Evolutionary conservation across 306 rosid species (phyloP), one percentile per base, ranked within the genome.

Genomic region (Acmispon strigosus): DNA sequence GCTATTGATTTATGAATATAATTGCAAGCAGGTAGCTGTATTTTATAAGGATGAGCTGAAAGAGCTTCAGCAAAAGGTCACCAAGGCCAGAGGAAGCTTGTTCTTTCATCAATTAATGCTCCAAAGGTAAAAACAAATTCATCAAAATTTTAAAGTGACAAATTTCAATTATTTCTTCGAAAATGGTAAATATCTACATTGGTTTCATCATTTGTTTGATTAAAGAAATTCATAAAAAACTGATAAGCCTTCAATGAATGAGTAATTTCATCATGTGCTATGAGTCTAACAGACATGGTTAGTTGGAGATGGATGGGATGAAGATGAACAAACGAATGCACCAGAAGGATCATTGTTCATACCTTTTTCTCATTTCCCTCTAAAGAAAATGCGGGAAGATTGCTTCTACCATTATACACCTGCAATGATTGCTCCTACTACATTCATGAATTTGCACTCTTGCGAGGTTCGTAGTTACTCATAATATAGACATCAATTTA

Each of bases 311-410:
- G 87, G 85, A 73, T 17, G 84, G 56, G 74, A 57, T 3, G 78
- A 86, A 17, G 69, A 81, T 29, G 90, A 90, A 60, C 96, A 88
- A 0, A 1, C 32, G 45, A 72, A 76, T 12, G 96, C 92, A 49
- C 19, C 83, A 7, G 62, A 86, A 72, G 90, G 95, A 80, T 75
- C 96, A 10, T 7, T 82, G 18, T 86, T 88, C 76, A 63, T 88
- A 22, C 92, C 97, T 5, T 83, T 72, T 62, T 91, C 92, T 17
- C 97, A 81, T 13, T 82, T 86, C 39, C 92, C 92, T 39, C 92
- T 79, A 5, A 88, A 83, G 47, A 65, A 72, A 73, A 9, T 79
- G 36, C 78, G 88, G 5, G 42, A 74, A 69, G 85, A 82, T 15
- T 91, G 97, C 71, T 83, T 73, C 70, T 91, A 83, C 76, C 78